phyloP scores from a whole-genome alignment of 495 filamentous ascomycete species.

The Xylaria curta region DNA sequence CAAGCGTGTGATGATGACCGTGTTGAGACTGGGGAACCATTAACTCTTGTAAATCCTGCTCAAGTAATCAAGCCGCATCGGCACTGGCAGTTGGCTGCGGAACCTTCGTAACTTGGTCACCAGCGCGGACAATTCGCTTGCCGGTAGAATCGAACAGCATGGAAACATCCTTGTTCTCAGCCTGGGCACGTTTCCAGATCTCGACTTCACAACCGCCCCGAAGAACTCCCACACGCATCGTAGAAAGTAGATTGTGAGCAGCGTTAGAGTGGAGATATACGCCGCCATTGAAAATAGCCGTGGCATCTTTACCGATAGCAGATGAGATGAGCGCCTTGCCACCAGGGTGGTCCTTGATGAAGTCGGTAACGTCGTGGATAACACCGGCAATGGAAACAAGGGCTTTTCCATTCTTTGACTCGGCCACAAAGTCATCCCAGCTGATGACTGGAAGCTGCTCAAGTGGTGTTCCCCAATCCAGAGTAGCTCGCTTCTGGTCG shows the following conservation, averaged over 20 bases:
- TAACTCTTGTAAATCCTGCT: neutral
- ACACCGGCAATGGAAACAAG: conserved; percentile 92
- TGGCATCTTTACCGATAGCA: conserved; percentile 95
- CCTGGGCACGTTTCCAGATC: conserved; percentile 96
- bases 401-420: conserved; percentile 85
- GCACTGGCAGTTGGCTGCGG: conserved; percentile 72
- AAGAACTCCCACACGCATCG: conserved; percentile 95
- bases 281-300: conserved; percentile 98
- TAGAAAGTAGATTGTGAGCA: conserved; percentile 95
- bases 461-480: conserved; percentile 95
- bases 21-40: neutral
- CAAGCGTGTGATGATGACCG: neutral
- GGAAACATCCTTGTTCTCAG: conserved; percentile 85
- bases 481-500: conserved; percentile 87
- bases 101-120: conserved; percentile 88
- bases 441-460: conserved; percentile 94
- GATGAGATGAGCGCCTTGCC: conserved; percentile 94
- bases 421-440: conserved; percentile 93
- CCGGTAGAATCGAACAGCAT: conserved; percentile 82
- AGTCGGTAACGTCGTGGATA: conserved; percentile 91
- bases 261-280: conserved; percentile 98
- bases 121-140: conserved; percentile 86
- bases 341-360: conserved; percentile 97
- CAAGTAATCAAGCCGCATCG: conserved; percentile 66
- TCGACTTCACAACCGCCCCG: conserved; percentile 97